Evolutionary conservation across 306 rosid species (phyloP).

Genomic region (Parietaria judaica): DNA sequence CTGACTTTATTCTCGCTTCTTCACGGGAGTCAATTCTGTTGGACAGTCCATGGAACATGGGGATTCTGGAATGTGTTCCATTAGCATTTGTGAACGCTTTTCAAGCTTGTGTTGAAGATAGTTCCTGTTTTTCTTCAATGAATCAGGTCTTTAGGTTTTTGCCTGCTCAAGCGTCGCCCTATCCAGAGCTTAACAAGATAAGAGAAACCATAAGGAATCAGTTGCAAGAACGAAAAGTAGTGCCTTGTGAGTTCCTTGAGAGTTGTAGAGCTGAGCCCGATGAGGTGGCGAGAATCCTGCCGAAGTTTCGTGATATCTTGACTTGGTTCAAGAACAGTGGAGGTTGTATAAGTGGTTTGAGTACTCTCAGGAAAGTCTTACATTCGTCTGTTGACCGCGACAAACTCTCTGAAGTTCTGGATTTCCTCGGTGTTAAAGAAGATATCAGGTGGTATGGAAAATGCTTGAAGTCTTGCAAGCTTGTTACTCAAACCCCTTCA

Average conservation of each 20-base stretch:
- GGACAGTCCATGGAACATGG: neutral
- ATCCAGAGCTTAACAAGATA: slow-evolving; percentile 31
- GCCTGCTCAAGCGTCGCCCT: slow-evolving; percentile 35
- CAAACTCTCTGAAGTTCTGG: slow-evolving; percentile 1
- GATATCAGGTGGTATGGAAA: slow-evolving; percentile 3
- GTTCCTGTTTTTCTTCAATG: slow-evolving; percentile 24
- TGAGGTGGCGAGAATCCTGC: neutral
- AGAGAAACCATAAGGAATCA: slow-evolving; percentile 41
- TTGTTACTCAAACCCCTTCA: slow-evolving; percentile 1
- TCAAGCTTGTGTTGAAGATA: slow-evolving; percentile 28
- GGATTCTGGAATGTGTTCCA: slow-evolving; percentile 1
- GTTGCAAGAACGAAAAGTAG: slow-evolving; percentile 31
- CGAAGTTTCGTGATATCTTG: slow-evolving; percentile 13
- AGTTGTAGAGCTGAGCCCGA: neutral
- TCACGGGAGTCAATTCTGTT: slow-evolving; percentile 5
- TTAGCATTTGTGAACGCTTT: slow-evolving; percentile 56
- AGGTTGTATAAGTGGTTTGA: neutral
- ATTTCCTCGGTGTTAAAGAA: slow-evolving; percentile 6
- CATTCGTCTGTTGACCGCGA: slow-evolving; percentile 5
- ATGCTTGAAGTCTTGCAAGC: slow-evolving; percentile 7
- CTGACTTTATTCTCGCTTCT: slow-evolving; percentile 2
- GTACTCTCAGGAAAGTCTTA: slow-evolving; percentile 5
- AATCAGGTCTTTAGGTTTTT: slow-evolving; percentile 43
- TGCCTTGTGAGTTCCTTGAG: slow-evolving; percentile 48
- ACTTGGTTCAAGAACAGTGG: neutral